Percentiles rank a stretch among this genome's conserved stretches.
Conservation (phyloP, 1,284 basidiomycete species). For the Ceratorhiza oryzae-sativae region DNA sequence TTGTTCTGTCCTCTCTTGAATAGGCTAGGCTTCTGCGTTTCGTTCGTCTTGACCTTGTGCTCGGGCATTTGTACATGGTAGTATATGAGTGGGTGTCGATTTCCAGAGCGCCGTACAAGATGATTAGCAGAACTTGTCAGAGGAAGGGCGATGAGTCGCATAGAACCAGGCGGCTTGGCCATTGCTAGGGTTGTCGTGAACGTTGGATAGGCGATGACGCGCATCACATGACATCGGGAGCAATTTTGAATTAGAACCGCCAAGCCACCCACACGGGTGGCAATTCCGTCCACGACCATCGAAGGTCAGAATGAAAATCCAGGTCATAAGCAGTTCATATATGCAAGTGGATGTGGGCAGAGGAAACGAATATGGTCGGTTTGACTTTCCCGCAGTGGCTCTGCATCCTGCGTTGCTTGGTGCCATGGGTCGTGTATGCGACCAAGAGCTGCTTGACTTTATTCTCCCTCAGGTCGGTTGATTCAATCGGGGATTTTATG, state of each 20-base stretch:
- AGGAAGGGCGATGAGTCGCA: conserved; percentile 42
- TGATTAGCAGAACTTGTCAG: conserved; percentile 30
- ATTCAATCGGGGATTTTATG: conserved; percentile 52
- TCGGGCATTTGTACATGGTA: conserved; percentile 43
- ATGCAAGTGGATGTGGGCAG: conserved; percentile 48
- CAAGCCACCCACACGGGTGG: not conserved
- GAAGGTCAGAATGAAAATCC: conserved; percentile 30
- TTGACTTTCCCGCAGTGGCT: conserved; percentile 49
- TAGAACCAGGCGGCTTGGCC: conserved; percentile 26
- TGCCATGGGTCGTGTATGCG: conserved; percentile 51
- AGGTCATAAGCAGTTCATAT: conserved; percentile 52
- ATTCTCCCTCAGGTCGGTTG: conserved; percentile 49
- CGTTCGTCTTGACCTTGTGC: not conserved
- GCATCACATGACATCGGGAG: conserved; percentile 16
- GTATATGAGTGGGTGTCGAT: conserved; percentile 41
- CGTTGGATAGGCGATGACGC: conserved; percentile 4
- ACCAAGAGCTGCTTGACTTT: conserved; percentile 52
- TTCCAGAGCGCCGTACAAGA: conserved; percentile 11
- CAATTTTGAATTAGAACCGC: not conserved
- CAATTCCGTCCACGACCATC: not conserved
- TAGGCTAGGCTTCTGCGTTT: conserved; percentile 13
- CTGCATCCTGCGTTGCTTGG: conserved; percentile 53
- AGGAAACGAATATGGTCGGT: conserved; percentile 46
- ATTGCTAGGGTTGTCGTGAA: conserved; percentile 14
- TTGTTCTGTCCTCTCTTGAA: conserved; percentile 35